phyloP scores from a whole-genome alignment of 306 rosid genomes.

The Malus sieversii region DNA sequence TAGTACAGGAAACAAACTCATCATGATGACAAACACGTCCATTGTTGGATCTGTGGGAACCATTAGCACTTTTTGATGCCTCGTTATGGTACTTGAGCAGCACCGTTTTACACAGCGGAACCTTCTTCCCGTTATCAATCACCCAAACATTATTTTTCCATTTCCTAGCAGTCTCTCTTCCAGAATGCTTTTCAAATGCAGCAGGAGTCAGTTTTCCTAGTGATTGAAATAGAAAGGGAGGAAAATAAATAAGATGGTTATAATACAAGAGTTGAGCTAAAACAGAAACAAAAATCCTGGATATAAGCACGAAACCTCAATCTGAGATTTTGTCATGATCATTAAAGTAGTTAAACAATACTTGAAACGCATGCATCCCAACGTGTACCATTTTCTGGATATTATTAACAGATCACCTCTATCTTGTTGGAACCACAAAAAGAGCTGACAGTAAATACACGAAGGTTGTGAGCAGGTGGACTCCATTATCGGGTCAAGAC shows the following conservation, averaged over 20 bases:
- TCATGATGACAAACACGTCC: slow-evolving; percentile 80
- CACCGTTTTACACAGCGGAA: slow-evolving; percentile 70
- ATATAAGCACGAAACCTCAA: slow-evolving; percentile 7
- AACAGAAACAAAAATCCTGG: background rate
- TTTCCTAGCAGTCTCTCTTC: slow-evolving; percentile 93
- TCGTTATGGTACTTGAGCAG: slow-evolving; percentile 91
- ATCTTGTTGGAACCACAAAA: background rate
- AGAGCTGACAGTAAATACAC: background rate
- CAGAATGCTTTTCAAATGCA: slow-evolving; percentile 97
- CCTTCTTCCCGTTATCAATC: slow-evolving; percentile 83
- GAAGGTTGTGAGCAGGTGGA: background rate
- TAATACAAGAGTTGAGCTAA: background rate
- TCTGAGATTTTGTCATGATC: slow-evolving; percentile 4
- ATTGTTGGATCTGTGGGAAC: slow-evolving; percentile 55
- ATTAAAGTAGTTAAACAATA: slow-evolving; percentile 5
- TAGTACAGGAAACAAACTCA: slow-evolving; percentile 71
- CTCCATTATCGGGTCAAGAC: background rate
- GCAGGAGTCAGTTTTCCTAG: slow-evolving; percentile 82
- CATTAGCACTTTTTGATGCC: slow-evolving; percentile 52
- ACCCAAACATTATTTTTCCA: slow-evolving; percentile 98
- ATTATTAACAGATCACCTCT: background rate
- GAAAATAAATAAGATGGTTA: slow-evolving; percentile 11
- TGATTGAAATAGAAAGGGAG: slow-evolving; percentile 10
- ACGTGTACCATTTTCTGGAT: background rate
- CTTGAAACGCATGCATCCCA: background rate